Base-by-base conservation (phyloP, 352 stramenopile species). In the Globisporangium abappressorium region DNA sequence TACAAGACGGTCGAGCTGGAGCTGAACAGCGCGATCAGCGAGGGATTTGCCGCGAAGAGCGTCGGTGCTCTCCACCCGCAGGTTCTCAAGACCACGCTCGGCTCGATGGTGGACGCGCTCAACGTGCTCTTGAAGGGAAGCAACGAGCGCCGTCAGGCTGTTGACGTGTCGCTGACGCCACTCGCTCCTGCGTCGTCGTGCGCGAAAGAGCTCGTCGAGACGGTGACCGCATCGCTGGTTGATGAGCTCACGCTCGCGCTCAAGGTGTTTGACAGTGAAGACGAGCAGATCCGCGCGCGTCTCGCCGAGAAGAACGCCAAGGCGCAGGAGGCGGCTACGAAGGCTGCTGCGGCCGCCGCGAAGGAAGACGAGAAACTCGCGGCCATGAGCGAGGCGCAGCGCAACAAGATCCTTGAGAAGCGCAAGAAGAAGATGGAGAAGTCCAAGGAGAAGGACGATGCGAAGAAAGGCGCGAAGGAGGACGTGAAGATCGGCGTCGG, bases 321-420 rank as follows among this genome's bases (percentile, higher is more conserved):
- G 60, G 83, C 84, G 2, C 77, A 91, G 60, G 80, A 91, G 47
- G 85, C 84, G 15, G 82, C 82, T 22, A 78, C 80, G 43, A 91
- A 92, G 70, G 84, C 85, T 34, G 87, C 82, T 0, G 85, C 83
- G 20, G 87, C 87, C 3, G 78, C 80, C 34, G 81, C 85, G 12
- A 95, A 95, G 61, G 87, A 95, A 61, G 85, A 95, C 66, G 88
- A 89, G 58, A 94, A 93, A 72, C 77, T 95, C 18, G 83, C 85
- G 8, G 78, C 75, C 9, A 93, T 95, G 85, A 59, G 83, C 0
- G 86, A 94, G 55, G 82, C 83, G 11, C 86, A 95, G 64, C 86
- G 81, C 53, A 71, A 76, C 49, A 93, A 93, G 67, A 81, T 90
- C 55, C 65, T 88, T n/a, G 87, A 92, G 62, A 94, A 93, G 72